phyloP scores from a whole-genome alignment of 345 rosid genomes.

The Euphorbia tirucalli region DNA sequence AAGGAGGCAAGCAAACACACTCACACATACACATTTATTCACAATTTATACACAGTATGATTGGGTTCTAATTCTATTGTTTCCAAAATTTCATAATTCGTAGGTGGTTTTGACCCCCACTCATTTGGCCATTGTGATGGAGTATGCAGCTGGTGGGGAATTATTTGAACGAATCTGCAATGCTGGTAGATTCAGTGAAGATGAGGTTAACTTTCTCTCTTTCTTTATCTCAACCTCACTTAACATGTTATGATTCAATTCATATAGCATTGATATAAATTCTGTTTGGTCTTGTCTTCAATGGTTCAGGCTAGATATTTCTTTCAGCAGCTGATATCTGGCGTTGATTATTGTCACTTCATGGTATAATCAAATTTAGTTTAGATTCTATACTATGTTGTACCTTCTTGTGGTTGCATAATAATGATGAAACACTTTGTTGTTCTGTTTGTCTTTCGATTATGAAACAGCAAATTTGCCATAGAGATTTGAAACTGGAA shows the following conservation, averaged over 20 bases:
- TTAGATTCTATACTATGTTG: background rate
- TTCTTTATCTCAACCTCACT: background rate
- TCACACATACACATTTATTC: background rate
- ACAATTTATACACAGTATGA: background rate
- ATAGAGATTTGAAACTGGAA: constrained; percentile 90
- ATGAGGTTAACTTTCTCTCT: constrained; percentile 17
- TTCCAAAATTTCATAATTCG: background rate
- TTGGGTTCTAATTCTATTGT: constrained; percentile 6
- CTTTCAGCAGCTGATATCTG: constrained; percentile 89
- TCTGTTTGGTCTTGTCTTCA: background rate
- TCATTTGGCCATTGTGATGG: constrained; percentile 27
- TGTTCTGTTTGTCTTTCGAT: background rate
- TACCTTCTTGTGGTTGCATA: background rate
- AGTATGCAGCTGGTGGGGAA: constrained; percentile 29
- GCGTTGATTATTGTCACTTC: constrained; percentile 74
- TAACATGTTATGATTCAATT: background rate
- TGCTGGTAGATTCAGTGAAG: constrained; percentile 32
- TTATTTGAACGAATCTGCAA: constrained; percentile 26
- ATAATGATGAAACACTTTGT: background rate
- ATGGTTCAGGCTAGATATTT: constrained; percentile 76
- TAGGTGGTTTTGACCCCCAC: constrained; percentile 29
- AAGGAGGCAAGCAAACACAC: constrained; percentile 54
- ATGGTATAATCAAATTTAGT: constrained; percentile 40
- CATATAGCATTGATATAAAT: background rate
- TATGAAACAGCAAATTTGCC: constrained; percentile 81